A percentile compares a stretch with the other conserved stretches of the same genome.
phyloP scores from a whole-genome alignment of 768 basidiomycete species.

The Cantharellus cinnabarinus region DNA sequence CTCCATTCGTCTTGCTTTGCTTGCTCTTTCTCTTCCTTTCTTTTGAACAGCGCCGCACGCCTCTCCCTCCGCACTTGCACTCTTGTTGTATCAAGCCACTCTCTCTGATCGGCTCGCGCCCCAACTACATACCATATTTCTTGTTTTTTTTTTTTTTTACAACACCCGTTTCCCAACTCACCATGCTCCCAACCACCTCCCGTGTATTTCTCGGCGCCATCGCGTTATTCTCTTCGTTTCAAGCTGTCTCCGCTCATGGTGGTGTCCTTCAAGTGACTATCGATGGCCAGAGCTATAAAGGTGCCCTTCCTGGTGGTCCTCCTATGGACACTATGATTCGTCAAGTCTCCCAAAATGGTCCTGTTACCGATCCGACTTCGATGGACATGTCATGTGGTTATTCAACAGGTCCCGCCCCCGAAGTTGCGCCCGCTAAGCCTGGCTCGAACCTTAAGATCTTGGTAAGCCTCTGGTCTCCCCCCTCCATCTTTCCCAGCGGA shows the following conservation, averaged over 20 bases:
- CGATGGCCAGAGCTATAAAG: conserved; percentile 25
- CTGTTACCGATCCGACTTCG: conserved; percentile 39
- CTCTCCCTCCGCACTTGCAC: no score
- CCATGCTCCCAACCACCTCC: no score
- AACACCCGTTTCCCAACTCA: no score
- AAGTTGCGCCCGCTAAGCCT: conserved; percentile 36
- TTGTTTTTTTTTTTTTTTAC: no score
- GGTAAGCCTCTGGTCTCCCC: not conserved
- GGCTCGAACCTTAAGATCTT: conserved; percentile 16
- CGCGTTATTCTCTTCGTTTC: not conserved
- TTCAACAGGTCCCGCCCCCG: conserved; percentile 27
- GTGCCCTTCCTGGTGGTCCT: conserved; percentile 21
- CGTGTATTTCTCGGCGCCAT: no score
- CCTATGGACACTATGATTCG: conserved; percentile 22
- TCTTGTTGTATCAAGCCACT: no score
- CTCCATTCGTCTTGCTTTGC: no score
- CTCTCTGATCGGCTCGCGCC: no score
- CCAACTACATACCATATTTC: no score
- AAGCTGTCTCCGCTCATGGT: not conserved
- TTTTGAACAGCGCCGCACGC: no score
- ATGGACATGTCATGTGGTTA: conserved; percentile 39
- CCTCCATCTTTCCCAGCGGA: not conserved
- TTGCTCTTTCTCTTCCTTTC: no score
- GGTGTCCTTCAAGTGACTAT: conserved; percentile 16
- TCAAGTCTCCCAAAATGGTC: conserved; percentile 22